Evolutionary conservation across 1,284 basidiomycete genomes (phyloP).

Genomic region (Exobasidium rhododendri): DNA sequence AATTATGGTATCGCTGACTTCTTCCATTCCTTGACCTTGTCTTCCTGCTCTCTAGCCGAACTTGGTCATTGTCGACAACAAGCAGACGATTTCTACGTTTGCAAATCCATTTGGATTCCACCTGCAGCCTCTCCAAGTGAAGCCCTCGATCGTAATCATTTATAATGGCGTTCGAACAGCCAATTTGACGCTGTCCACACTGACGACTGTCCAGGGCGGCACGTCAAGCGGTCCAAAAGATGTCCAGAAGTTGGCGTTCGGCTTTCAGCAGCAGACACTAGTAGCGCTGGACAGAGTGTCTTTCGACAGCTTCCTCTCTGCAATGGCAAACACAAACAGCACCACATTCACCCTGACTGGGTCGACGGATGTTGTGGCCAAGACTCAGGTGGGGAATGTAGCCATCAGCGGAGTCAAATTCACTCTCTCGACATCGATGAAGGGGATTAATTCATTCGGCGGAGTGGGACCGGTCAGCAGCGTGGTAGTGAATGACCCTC

Average conservation of each 20-base stretch:
- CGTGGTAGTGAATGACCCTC: conserved; percentile 35
- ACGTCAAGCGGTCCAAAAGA: conserved; percentile 69
- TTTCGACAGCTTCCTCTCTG: conserved; percentile 62
- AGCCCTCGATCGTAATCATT: conserved; percentile 62
- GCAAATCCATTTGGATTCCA: conserved; percentile 76
- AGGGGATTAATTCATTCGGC: conserved; percentile 57
- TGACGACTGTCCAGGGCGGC: conserved; percentile 59
- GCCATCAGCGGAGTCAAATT: conserved; percentile 65
- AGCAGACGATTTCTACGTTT: conserved; percentile 65
- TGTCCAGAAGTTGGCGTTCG: conserved; percentile 59
- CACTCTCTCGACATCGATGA: conserved; percentile 62
- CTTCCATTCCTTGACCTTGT: no score
- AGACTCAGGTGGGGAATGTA: conserved; percentile 63
- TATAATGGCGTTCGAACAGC: conserved; percentile 63
- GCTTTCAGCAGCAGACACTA: conserved; percentile 65
- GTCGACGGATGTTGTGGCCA: conserved; percentile 64
- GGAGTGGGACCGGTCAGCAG: background rate
- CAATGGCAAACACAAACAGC: conserved; percentile 58
- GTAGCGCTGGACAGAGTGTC: conserved; percentile 61
- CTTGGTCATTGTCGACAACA: conserved; percentile 50
- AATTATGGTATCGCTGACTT: no score
- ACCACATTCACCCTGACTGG: conserved; percentile 62
- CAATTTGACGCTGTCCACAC: conserved; percentile 62
- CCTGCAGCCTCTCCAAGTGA: conserved; percentile 65
- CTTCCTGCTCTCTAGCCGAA: conserved; percentile 31